Percentiles rank a stretch among this genome's conserved stretches.
These are phyloP conservation scores for Geranium incanum DNA, from an alignment of 441 rosid species.

Conservation along the genomic window DNA sequence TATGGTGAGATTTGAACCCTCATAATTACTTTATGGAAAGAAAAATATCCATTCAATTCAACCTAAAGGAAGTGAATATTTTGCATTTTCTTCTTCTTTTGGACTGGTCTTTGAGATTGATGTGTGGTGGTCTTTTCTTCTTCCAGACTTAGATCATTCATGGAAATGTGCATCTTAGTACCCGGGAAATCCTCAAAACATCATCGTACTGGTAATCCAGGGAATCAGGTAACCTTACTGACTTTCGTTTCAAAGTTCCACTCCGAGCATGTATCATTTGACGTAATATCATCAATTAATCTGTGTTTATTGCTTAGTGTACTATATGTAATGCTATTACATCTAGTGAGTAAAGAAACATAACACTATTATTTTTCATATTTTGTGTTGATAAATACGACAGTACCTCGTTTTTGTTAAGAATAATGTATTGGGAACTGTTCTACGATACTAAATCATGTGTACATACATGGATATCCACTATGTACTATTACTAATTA, in stretches of 20 bases:
- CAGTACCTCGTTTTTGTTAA: background rate
- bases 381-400: background rate
- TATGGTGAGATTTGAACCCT: background rate
- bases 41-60: conserved; percentile 9
- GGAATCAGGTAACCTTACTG: conserved; percentile 44
- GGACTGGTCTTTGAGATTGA: conserved; percentile 8
- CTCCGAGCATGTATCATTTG: background rate
- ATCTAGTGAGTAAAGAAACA: background rate
- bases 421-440: background rate
- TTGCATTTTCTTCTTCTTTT: conserved; percentile 4
- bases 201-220: conserved; percentile 24
- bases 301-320: background rate
- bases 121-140: conserved; percentile 14
- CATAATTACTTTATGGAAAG: background rate
- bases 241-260: conserved; percentile 13
- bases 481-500: conserved; percentile 7
- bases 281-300: conserved; percentile 1
- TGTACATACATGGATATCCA: background rate
- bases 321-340: background rate
- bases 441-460: background rate
- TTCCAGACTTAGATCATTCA: conserved; percentile 75
- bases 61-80: conserved; percentile 5
- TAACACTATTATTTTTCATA: background rate
- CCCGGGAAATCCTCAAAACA: conserved; percentile 66
- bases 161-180: conserved; percentile 86